Percentiles rank a stretch among this genome's conserved stretches.
phyloP scores from a whole-genome alignment of 164 flowering plant genomes.

The Chloranthus sessilifolius region DNA sequence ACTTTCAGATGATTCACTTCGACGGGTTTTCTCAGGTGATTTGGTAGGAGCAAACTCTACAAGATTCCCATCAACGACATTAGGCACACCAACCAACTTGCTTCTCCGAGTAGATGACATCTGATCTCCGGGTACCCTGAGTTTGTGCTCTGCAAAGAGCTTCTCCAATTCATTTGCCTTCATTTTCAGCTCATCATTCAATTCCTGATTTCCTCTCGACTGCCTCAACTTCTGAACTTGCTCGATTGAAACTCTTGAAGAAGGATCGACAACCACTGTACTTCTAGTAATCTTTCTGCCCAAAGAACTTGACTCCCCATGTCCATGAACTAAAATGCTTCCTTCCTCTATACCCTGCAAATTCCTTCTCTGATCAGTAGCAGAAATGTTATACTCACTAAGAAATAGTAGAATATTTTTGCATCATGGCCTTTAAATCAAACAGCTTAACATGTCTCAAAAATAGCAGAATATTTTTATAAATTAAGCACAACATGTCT shows the following conservation, averaged over 20 bases:
- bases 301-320: slow-evolving; percentile 18
- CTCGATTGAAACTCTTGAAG: slow-evolving; percentile 26
- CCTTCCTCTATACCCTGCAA: slow-evolving; percentile 31
- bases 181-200: slow-evolving; percentile 79
- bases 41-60: slow-evolving; percentile 30
- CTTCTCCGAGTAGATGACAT: slow-evolving; percentile 47
- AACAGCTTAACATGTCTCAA: too few relatives aligned
- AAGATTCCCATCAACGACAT: slow-evolving; percentile 23
- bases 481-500: too few relatives aligned
- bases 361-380: slow-evolving; percentile 39
- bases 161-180: slow-evolving; percentile 96
- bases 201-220: slow-evolving; percentile 78
- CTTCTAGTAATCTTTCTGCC: slow-evolving; percentile 25
- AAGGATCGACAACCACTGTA: slow-evolving; percentile 26
- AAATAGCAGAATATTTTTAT: too few relatives aligned
- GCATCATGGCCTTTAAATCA: too few relatives aligned
- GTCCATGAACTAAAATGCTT: slow-evolving; percentile 18
- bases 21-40: slow-evolving; percentile 18
- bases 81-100: slow-evolving; percentile 34
- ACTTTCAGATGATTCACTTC: slow-evolving; percentile 26
- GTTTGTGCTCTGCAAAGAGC: slow-evolving; percentile 96
- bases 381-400: too few relatives aligned
- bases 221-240: slow-evolving; percentile 65
- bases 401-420: too few relatives aligned
- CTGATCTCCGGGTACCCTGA: slow-evolving; percentile 75